phyloP scores from a whole-genome alignment of 352 stramenopile species.

The Globisporangium carolinianum region DNA sequence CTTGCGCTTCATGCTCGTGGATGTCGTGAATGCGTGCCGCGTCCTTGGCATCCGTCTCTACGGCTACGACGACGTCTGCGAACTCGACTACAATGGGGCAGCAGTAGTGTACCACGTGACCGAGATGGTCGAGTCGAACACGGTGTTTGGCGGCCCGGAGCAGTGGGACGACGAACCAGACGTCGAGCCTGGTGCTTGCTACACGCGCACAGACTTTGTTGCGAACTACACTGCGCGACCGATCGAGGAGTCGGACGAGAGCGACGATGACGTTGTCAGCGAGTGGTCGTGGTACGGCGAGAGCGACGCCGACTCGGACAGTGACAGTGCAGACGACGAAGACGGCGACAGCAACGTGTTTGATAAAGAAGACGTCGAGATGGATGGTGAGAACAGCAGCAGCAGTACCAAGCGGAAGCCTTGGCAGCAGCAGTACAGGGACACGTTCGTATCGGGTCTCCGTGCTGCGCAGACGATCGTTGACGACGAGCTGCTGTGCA shows the following conservation, averaged over 20 bases:
- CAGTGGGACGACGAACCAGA: conserved; percentile 40
- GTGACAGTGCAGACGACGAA: conserved; percentile 12
- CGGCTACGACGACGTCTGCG: conserved; percentile 72
- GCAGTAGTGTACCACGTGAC: conserved; percentile 51
- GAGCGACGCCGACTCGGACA: conserved; percentile 49
- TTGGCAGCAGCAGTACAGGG: conserved; percentile 22
- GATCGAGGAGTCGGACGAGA: conserved; percentile 34
- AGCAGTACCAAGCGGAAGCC: conserved; percentile 12
- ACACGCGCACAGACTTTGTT: conserved; percentile 58
- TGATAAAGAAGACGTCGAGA: conserved; percentile 14
- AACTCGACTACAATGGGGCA: conserved; percentile 19
- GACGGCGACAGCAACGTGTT: neutral
- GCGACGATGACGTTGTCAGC: conserved; percentile 35
- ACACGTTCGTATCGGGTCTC: conserved; percentile 34
- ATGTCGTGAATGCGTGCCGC: conserved; percentile 59
- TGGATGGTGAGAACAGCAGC: conserved; percentile 5
- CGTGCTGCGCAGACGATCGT: conserved; percentile 33
- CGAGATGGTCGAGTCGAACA: conserved; percentile 54
- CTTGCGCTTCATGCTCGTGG: conserved; percentile 39
- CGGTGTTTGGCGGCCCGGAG: conserved; percentile 16
- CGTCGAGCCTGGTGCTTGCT: conserved; percentile 36
- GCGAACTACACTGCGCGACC: conserved; percentile 42
- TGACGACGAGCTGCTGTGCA: conserved; percentile 32
- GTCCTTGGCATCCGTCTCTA: conserved; percentile 70
- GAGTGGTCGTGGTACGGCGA: conserved; percentile 60